These are phyloP conservation scores for Puccinia horiana DNA, from an alignment of 1,284 basidiomycete species.

Conservation along the genomic window DNA sequence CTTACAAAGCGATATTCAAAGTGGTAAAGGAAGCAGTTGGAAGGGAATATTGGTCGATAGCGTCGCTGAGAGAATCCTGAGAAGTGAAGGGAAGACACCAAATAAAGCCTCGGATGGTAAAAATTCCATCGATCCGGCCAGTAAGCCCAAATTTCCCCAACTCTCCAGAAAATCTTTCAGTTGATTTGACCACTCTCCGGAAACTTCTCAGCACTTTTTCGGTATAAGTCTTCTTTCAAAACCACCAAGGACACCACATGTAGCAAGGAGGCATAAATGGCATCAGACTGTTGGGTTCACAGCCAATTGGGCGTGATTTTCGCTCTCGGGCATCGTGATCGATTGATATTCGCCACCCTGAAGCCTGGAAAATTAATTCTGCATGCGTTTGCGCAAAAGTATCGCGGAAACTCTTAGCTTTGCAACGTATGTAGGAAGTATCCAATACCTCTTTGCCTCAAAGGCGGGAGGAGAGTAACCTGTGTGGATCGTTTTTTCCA, in stretches of 20 bases:
- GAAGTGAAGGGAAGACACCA: constrained; percentile 65
- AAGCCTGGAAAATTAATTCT: too few species aligned
- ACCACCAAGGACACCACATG: neutral
- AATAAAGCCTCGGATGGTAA: neutral
- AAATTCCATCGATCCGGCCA: constrained; percentile 31
- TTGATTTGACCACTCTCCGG: neutral
- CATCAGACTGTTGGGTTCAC: too few species aligned
- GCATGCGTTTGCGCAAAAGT: too few species aligned
- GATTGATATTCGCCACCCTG: too few species aligned
- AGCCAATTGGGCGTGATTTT: too few species aligned
- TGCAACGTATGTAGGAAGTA: too few species aligned
- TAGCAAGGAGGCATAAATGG: neutral
- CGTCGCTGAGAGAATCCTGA: constrained; percentile 56
- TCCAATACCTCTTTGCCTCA: too few species aligned
- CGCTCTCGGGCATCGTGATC: too few species aligned
- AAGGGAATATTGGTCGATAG: constrained; percentile 57
- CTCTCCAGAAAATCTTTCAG: neutral
- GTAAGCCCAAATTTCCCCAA: neutral
- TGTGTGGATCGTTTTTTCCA: too few species aligned
- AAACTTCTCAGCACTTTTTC: constrained; percentile 17
- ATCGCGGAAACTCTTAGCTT: too few species aligned
- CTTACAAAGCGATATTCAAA: constrained; percentile 57
- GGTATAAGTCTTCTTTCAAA: neutral
- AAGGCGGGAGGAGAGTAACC: too few species aligned
- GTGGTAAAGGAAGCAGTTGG: constrained; percentile 56